Base-by-base conservation (phyloP, 2,329 filamentous ascomycete genomes). In the Capronia coronata region DNA sequence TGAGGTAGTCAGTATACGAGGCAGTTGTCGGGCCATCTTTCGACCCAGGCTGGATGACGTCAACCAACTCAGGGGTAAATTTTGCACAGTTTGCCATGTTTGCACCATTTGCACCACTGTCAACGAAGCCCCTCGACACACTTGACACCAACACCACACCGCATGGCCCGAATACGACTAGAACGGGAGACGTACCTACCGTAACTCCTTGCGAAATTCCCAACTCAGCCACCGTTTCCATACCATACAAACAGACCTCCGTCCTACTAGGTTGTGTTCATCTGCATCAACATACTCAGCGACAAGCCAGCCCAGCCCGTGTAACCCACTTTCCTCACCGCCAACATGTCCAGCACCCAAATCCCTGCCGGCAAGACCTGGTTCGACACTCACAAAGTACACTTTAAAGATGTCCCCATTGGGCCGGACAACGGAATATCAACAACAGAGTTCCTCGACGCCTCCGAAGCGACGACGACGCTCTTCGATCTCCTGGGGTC, bases 371-470 rank as follows among this genome's bases (percentile, higher is more conserved):
- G 91, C 97, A 30, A 43, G 40, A 43, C 40, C 13, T 43, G 40
- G 40, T 43, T 43, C 40, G 40, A 43, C 18, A 43, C 40, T 19
- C 40, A 43, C 25, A 30, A 43, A 32, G 40, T 43, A 10, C 40
- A 43, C 40, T 43, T 43, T 14, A 14, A 29, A 16, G 40, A 43
- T 21, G 40, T 43, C n/a, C 25, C 25, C 25, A 30, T 43, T 22
- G 35, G 21, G 2, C 32, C 43, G 11, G 83, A 81, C 70, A 84
- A 88, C 73, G 84, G 82, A 54, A 82, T 97, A 63, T 72, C 80
- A 47, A 97, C 93, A 40, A 79, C 79, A 48, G 82, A 94, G 67
- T 98, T 97, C 71, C 84, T 97, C 57, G 86, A 94, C 59, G 93
- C 93, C 50, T 80, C 88, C 46, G 89, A 96, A 77, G 83, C 86